A percentile compares a stretch with the other conserved stretches of the same genome.
Conservation (phyloP, 208 protist species). For the Wallacemonas sp. region DNA sequence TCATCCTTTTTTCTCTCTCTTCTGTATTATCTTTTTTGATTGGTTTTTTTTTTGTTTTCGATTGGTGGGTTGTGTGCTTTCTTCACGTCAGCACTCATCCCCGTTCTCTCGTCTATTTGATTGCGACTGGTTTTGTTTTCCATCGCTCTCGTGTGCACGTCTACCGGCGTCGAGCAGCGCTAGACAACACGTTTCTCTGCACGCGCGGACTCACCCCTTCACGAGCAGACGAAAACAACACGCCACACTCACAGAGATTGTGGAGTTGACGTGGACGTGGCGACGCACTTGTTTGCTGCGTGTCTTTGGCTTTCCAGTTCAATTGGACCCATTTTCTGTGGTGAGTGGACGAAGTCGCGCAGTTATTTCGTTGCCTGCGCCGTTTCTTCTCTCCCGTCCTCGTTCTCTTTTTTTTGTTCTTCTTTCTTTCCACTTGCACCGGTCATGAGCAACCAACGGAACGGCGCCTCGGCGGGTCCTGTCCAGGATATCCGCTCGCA, state of each 20-base stretch:
- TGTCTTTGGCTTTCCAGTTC: not conserved
- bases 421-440: not conserved
- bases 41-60: not conserved
- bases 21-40: not conserved
- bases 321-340: too few relatives aligned
- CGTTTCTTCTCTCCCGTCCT: constrained; percentile 5
- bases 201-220: too few relatives aligned
- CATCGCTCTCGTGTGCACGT: too few relatives aligned
- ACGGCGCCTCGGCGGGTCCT: not conserved
- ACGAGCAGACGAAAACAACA: too few relatives aligned
- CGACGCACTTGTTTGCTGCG: not conserved
- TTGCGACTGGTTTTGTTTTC: not conserved
- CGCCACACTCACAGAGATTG: too few relatives aligned
- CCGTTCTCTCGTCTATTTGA: not conserved
- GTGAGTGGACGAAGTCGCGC: not conserved
- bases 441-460: not conserved
- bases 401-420: constrained; percentile 11
- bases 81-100: not conserved
- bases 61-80: not conserved
- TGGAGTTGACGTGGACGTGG: too few relatives aligned
- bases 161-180: too few relatives aligned
- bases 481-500: constrained; percentile 25
- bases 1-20: not conserved
- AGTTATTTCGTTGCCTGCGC: not conserved
- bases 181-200: too few relatives aligned